phyloP scores from a whole-genome alignment of 78 protist genomes.

The Planoprotostelium fungivorum region DNA sequence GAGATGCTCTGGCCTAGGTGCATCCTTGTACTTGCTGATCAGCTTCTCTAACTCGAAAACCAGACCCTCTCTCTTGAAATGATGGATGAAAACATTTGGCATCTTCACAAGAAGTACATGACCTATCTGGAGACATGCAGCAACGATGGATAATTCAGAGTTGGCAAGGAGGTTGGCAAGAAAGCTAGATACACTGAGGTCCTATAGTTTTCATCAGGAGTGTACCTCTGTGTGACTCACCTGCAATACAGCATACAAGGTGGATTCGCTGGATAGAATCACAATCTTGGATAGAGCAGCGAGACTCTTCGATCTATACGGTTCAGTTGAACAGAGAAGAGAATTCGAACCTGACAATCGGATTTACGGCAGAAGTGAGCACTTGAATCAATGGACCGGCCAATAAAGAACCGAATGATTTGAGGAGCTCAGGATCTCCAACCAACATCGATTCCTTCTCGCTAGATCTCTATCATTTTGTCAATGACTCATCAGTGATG shows the following conservation, averaged over 20 bases:
- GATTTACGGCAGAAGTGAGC: slow-evolving; percentile 50
- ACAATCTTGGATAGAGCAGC: slow-evolving; percentile 41
- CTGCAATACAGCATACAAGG: slow-evolving; percentile 23
- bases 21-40: background rate
- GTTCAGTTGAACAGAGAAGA: background rate
- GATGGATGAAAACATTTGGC: slow-evolving; percentile 40
- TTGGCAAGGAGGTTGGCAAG: slow-evolving; percentile 44
- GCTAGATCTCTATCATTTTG: background rate
- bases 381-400: slow-evolving; percentile 37
- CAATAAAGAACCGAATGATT: slow-evolving; percentile 17
- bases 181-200: slow-evolving; percentile 48
- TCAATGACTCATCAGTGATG: background rate
- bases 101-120: slow-evolving; percentile 49
- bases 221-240: background rate
- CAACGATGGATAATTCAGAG: slow-evolving; percentile 50
- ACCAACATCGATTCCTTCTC: slow-evolving; percentile 13
- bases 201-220: background rate
- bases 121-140: slow-evolving; percentile 38
- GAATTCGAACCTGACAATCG: slow-evolving; percentile 28
- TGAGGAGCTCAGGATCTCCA: slow-evolving; percentile 23
- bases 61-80: slow-evolving; percentile 45
- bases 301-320: slow-evolving; percentile 36
- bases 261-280: slow-evolving; percentile 22
- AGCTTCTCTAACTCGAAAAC: background rate
- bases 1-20: background rate